Base-by-base conservation (phyloP, 345 rosid genomes). In the Dipteronia sinensis region DNA sequence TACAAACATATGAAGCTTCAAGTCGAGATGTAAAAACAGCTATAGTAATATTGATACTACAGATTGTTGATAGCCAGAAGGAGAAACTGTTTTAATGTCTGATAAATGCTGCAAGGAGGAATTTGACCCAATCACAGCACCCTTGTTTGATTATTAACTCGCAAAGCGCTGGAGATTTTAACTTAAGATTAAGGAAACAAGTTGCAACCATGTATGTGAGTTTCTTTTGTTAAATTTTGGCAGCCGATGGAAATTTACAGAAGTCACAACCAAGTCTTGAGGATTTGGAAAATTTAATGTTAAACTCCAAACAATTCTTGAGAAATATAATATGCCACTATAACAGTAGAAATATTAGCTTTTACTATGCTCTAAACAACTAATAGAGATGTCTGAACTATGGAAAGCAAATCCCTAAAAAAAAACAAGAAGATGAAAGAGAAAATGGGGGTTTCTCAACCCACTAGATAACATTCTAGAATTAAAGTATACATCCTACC, bases 1-100 rank as follows among this genome's bases (percentile, higher is more conserved):
- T 17, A 56, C n/a, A 49, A 29, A 72, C 62, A 51, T 46, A 68
- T 62, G 25, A 66, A 70, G 34, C 25, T 62, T 38, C 38, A 69
- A 68, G 31, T 62, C 4, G 19, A 75, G 53, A 76, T 6, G 22
- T 34, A 25, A 64, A 25, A 42, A 12, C 23, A 40, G 40, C 25
- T 1, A 56, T 65, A n/a, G 29, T 25, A 13, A 49, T 11, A 38
- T 11, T 2, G 25, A 58, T 22, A 77, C 47, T 34, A 80, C 27
- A 29, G 46, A 62, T 34, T 51, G 25, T 49, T 65, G 19, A 70
- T 1, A 22, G 53, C 55, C 13, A 44, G 5, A 17, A 66, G 49
- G 56, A 56, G 5, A 44, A 49, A 19, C 69, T 70, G 44, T 73
- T 75, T 20, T 1, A 75, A n/a, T 11, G 27, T 44, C 44, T 58